A percentile compares a stretch with the other conserved stretches of the same genome.
Evolutionary conservation across 768 basidiomycete genomes (phyloP).

Genomic region (Fibroporia radiculosa): DNA sequence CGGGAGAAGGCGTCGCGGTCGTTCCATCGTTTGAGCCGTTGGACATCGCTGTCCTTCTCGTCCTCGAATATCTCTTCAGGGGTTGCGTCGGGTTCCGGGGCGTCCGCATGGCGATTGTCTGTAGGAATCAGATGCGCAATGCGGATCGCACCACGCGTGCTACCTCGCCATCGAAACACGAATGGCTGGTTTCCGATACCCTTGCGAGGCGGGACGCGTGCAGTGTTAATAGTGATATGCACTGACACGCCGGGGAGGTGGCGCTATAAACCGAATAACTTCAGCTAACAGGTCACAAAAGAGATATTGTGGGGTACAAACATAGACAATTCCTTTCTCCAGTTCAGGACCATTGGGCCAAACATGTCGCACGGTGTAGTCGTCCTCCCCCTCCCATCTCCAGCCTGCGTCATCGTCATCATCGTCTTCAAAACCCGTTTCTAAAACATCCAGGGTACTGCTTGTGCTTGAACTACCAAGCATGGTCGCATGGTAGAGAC

Average conservation of each 20-base stretch:
- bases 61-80: neutral
- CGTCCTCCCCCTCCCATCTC: conserved; percentile 68
- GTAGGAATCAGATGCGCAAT: conserved; percentile 14
- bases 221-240: conserved; percentile 57
- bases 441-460: neutral
- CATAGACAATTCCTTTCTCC: conserved; percentile 50
- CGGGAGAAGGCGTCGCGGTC: conserved; percentile 16
- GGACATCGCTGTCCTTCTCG: conserved; percentile 4
- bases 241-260: conserved; percentile 44
- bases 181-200: conserved; percentile 56
- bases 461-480: conserved; percentile 5
- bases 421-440: neutral
- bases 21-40: conserved; percentile 23
- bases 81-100: neutral
- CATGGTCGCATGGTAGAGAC: neutral
- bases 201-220: conserved; percentile 41
- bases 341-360: conserved; percentile 43
- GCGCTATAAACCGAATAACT: conserved; percentile 29
- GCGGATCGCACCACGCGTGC: conserved; percentile 13
- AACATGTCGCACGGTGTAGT: conserved; percentile 48
- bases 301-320: conserved; percentile 26
- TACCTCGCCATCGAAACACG: conserved; percentile 42
- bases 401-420: conserved; percentile 34
- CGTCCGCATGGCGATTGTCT: neutral
- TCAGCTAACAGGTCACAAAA: neutral